These are phyloP conservation scores for Meredithiella fracta DNA, from an alignment of 2,329 filamentous ascomycete species.

Conservation along the genomic window DNA sequence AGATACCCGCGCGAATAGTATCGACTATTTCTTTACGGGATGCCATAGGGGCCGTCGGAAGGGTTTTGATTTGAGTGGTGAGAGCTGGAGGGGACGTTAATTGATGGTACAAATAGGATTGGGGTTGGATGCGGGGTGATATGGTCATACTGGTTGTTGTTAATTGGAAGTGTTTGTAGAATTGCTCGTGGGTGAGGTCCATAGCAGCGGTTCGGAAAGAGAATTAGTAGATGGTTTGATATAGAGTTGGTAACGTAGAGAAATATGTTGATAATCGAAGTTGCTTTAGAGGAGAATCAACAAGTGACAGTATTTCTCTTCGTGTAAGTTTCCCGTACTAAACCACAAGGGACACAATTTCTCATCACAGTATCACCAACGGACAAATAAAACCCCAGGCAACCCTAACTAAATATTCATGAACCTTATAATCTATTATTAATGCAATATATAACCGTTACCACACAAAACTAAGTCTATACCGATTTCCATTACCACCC, in stretches of 20 bases:
- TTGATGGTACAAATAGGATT: not conserved
- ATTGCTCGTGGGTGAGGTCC: conserved; percentile 52
- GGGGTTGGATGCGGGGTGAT: not conserved
- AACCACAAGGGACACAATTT: too few species aligned
- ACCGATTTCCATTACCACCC: not conserved
- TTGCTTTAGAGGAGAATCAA: too few species aligned
- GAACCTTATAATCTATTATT: not conserved
- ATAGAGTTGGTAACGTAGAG: too few species aligned
- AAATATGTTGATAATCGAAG: too few species aligned
- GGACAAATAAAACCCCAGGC: too few species aligned
- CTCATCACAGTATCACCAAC: too few species aligned
- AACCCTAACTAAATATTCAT: not conserved
- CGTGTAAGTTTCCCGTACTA: too few species aligned
- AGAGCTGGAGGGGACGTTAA: conserved; percentile 36
- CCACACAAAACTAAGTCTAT: not conserved
- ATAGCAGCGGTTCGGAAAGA: conserved; percentile 16
- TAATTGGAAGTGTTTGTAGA: conserved; percentile 70
- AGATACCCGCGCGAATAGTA: conserved; percentile 62
- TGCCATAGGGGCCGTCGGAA: not conserved
- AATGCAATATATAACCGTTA: not conserved
- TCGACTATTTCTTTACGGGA: conserved; percentile 57
- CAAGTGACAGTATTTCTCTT: too few species aligned
- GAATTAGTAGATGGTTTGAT: too few species aligned
- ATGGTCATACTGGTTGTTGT: conserved; percentile 48
- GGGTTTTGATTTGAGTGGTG: conserved; percentile 37